A percentile compares a stretch with the other conserved stretches of the same genome.
Evolutionary conservation across 257 asterid species (phyloP).

Genomic region (Solanum commersonii): DNA sequence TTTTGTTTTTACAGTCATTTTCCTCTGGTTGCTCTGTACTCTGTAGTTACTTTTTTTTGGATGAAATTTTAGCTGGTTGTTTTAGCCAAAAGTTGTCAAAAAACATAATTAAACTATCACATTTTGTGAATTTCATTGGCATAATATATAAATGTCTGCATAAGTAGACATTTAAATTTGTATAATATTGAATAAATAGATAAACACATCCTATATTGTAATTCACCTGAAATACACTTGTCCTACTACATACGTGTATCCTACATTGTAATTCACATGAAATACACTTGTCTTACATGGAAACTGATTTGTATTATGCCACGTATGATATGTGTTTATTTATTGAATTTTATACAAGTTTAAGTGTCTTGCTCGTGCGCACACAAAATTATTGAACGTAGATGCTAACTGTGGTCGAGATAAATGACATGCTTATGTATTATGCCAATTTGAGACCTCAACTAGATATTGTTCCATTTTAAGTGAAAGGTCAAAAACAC

Average conservation of each 20-base stretch:
- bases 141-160: no score
- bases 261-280: not conserved
- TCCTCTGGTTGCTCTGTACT: not conserved
- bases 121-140: not conserved
- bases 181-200: no score
- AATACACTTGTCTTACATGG: not conserved
- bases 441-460: not conserved
- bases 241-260: not conserved
- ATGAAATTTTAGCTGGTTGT: no score
- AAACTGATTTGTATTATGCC: not conserved
- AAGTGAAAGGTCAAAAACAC: not conserved
- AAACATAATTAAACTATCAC: no score
- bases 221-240: not conserved
- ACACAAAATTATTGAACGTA: no score
- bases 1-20: not conserved
- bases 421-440: not conserved
- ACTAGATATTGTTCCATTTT: not conserved
- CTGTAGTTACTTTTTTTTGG: not conserved
- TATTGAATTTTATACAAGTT: no score
- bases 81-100: no score
- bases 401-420: not conserved
- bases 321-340: no score
- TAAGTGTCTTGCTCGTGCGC: no score
- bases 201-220: not conserved
- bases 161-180: not conserved